Evolutionary conservation across 441 rosid species (phyloP).

Genomic region (Populus hybrid): DNA sequence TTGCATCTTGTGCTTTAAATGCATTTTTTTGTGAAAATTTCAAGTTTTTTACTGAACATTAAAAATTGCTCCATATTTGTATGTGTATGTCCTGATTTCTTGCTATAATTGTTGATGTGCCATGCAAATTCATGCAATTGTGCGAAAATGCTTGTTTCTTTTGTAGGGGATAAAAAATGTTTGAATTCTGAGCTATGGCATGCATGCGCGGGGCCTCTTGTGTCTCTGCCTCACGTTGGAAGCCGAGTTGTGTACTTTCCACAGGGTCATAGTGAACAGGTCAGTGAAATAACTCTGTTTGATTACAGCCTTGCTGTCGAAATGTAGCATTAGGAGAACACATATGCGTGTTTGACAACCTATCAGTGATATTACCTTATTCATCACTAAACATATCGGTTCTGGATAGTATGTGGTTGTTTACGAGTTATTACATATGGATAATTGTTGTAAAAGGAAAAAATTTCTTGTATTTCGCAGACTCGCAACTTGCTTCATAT

Average conservation of each 20-base stretch:
- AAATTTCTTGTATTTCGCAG: not conserved
- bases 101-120: not conserved
- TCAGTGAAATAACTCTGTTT: conserved; percentile 48
- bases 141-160: not conserved
- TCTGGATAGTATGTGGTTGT: not conserved
- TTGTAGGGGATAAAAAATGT: conserved; percentile 48
- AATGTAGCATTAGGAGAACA: not conserved
- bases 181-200: conserved; percentile 84
- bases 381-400: not conserved
- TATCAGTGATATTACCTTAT: not conserved
- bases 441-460: not conserved
- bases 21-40: not conserved
- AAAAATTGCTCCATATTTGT: not conserved
- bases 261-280: conserved; percentile 90
- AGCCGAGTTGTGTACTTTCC: conserved; percentile 76
- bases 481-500: not conserved
- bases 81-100: not conserved
- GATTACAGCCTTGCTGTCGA: not conserved
- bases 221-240: conserved; percentile 68
- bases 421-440: not conserved
- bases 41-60: not conserved
- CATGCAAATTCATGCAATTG: not conserved
- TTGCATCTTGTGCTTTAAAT: not conserved
- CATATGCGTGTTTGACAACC: not conserved
- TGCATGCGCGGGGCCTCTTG: conserved; percentile 89